phyloP scores from a whole-genome alignment of 2,329 filamentous ascomycete species.

The Nemania diffusa region DNA sequence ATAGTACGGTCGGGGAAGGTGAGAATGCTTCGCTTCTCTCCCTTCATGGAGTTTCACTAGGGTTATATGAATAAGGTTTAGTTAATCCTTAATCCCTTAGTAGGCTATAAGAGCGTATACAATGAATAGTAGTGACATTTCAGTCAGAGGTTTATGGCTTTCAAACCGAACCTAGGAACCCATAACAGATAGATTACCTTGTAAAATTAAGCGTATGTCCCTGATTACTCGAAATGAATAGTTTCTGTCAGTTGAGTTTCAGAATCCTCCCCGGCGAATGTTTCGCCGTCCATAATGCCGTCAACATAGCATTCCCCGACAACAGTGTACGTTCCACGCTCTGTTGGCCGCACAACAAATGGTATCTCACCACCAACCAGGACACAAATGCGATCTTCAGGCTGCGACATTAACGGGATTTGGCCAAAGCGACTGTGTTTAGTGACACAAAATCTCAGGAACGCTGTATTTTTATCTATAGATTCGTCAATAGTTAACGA shows the following conservation, averaged over 20 bases:
- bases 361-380: slow-evolving; percentile 24
- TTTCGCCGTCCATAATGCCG: slow-evolving; percentile 28
- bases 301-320: slow-evolving; percentile 29
- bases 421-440: slow-evolving; percentile 11
- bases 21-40: neutral
- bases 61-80: neutral
- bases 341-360: slow-evolving; percentile 14
- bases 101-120: neutral
- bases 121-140: too few relatives aligned
- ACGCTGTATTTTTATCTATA: neutral
- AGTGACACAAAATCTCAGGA: slow-evolving; percentile 13
- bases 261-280: neutral
- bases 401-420: neutral
- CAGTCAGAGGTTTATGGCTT: too few relatives aligned
- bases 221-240: slow-evolving; percentile 16
- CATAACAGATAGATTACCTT: neutral
- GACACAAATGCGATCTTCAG: slow-evolving; percentile 20
- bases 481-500: neutral
- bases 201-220: neutral
- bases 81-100: neutral
- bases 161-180: too few relatives aligned
- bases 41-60: neutral
- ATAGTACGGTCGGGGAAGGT: neutral
- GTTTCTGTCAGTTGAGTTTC: neutral
- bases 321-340: slow-evolving; percentile 16